Percentiles rank a stretch among this genome's conserved stretches.
Evolutionary conservation across 2,329 filamentous ascomycete genomes (phyloP).

Genomic region (Aspergillus latus): DNA sequence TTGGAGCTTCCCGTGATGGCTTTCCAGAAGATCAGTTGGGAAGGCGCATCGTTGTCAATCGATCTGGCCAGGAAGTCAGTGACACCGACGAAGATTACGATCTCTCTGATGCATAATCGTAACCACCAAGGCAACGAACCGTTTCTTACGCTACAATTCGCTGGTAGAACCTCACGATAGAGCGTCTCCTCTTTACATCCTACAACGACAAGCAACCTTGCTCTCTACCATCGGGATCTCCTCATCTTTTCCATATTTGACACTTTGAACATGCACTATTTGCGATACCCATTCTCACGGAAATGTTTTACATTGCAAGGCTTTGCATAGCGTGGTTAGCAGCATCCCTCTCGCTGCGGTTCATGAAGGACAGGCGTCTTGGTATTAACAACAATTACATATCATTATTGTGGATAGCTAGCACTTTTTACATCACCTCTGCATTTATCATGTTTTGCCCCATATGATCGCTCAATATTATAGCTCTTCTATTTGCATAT

Average conservation of each 20-base stretch:
- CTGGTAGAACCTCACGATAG: not conserved
- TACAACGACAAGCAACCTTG: conserved; percentile 7
- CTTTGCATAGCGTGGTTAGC: conserved; percentile 45
- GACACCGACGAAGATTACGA: conserved; percentile 38
- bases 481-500: conserved; percentile 10
- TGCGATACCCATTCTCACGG: conserved; percentile 42
- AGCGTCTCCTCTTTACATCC: conserved; percentile 1
- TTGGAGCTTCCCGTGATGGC: conserved; percentile 89
- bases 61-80: conserved; percentile 39
- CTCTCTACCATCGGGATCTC: conserved; percentile 7
- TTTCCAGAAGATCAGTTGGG: conserved; percentile 74
- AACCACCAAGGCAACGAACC: not conserved
- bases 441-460: not conserved
- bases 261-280: conserved; percentile 26
- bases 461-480: conserved; percentile 7
- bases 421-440: conserved; percentile 7
- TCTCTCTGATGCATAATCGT: conserved; percentile 24
- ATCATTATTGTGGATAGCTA: conserved; percentile 12
- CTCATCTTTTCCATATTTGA: conserved; percentile 13
- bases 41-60: conserved; percentile 63
- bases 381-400: conserved; percentile 24
- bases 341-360: conserved; percentile 36
- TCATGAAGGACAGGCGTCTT: conserved; percentile 39
- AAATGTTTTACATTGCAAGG: conserved; percentile 26
- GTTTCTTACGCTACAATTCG: not conserved